Evolutionary conservation across 305 asterid genomes (phyloP).

Genomic region (Solanum hybrid): DNA sequence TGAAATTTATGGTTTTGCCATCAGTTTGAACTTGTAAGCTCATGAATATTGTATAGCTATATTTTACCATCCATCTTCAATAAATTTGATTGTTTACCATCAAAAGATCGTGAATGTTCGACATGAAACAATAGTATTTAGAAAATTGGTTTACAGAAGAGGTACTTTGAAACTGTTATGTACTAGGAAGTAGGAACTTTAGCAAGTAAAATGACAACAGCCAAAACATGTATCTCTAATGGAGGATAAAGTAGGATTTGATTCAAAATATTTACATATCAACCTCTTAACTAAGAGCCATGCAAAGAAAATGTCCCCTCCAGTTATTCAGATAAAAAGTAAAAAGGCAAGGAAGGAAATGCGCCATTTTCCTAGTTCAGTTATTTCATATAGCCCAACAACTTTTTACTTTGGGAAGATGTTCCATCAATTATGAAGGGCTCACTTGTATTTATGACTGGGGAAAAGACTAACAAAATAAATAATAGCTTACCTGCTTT

Average conservation of each 20-base stretch:
- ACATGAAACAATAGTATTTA: neutral
- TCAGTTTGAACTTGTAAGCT: neutral
- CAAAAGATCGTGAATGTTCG: neutral
- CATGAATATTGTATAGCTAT: neutral
- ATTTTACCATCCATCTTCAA: neutral
- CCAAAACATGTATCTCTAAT: neutral
- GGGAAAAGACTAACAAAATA: neutral
- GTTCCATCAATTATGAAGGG: neutral
- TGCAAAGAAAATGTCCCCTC: neutral
- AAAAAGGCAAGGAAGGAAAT: neutral
- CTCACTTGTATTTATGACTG: neutral
- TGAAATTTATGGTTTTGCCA: neutral
- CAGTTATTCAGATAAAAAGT: neutral
- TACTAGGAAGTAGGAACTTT: neutral
- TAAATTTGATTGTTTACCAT: neutral
- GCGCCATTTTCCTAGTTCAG: neutral
- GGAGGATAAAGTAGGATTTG: neutral
- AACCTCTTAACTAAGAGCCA: neutral
- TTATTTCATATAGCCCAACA: neutral
- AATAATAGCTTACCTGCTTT: constrained; percentile 58
- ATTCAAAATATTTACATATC: neutral
- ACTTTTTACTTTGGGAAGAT: neutral
- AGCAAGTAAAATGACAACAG: neutral
- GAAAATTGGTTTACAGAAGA: neutral
- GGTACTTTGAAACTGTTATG: neutral